Conservation (phyloP, 2,329 filamentous ascomycete species). For the Colletotrichum camelliae region DNA sequence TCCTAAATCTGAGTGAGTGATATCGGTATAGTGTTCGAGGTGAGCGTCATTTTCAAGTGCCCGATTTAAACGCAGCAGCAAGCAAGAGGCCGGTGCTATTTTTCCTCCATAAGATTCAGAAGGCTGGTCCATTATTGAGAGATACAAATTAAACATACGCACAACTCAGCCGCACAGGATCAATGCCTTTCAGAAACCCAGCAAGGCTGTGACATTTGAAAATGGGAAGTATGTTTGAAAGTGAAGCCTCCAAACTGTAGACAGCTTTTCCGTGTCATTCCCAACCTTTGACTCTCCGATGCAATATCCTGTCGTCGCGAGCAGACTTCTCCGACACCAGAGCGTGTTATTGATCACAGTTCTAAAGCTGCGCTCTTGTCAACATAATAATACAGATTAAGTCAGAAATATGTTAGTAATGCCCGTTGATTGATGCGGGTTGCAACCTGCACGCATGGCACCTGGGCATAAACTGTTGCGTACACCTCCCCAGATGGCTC, state of each 20-base stretch:
- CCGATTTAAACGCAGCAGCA: background rate
- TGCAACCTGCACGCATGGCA: background rate
- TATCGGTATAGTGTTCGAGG: background rate
- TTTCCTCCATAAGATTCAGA: background rate
- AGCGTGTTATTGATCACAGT: background rate
- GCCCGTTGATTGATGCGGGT: background rate
- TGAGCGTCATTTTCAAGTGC: background rate
- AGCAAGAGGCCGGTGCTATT: background rate
- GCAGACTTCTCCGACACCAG: background rate
- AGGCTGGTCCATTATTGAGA: background rate
- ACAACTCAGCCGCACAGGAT: no score
- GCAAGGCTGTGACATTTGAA: no score
- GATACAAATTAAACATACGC: background rate
- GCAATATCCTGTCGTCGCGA: background rate
- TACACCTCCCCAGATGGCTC: background rate
- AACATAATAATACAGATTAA: background rate
- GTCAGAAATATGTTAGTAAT: background rate
- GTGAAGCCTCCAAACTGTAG: background rate
- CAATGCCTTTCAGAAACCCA: no score
- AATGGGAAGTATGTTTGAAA: no score
- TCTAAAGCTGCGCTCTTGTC: background rate
- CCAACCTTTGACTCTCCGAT: background rate
- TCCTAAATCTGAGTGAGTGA: background rate
- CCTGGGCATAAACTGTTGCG: background rate
- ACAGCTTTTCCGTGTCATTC: background rate